Base-by-base conservation (phyloP, 2,329 filamentous ascomycete species). In the Claviceps digitariae region DNA sequence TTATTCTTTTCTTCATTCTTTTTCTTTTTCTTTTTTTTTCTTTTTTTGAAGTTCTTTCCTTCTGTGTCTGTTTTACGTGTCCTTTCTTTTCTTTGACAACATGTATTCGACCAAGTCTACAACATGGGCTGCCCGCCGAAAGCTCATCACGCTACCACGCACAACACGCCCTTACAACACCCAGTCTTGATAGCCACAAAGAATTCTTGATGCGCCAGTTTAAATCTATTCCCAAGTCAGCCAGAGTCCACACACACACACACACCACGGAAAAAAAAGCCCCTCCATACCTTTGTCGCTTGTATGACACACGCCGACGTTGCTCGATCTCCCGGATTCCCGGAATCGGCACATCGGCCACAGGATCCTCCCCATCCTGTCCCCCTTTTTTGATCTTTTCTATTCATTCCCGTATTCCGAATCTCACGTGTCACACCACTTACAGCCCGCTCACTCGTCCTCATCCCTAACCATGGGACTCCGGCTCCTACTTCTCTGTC, bases 401-500 rank as follows among this genome's bases (percentile, higher is more conserved):
- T 50, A n/a, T n/a, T n/a, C n/a, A n/a, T n/a, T n/a, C n/a, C n/a
- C n/a, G n/a, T n/a, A n/a, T n/a, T n/a, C n/a, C n/a, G n/a, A n/a
- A n/a, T n/a, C n/a, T n/a, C n/a, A n/a, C n/a, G n/a, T n/a, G n/a
- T n/a, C n/a, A n/a, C n/a, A n/a, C n/a, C n/a, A n/a, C n/a, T n/a
- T n/a, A n/a, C 27, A 29, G 27, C 27, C 27, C 9, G 27, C 27
- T 62, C 59, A 62, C 31, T 63, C 60, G 21, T 63, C 65, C 7
- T 57, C 66, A n/a, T 67, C 66, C 60, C 69, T 70, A 13, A 60
- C 68, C 5, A 64, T 71, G 2, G 44, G 43, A 27, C 44, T 77
- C 45, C 73, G 66, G 60, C 75, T 78, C 47, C 77, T 70, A 57
- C 73, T 75, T 53, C 77, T 62, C 40, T 72, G 70, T 56, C 72